Evolutionary conservation across 495 filamentous ascomycete species (phyloP), one percentile per base, ranked within the genome.

Genomic region (Talaromyces liani): DNA sequence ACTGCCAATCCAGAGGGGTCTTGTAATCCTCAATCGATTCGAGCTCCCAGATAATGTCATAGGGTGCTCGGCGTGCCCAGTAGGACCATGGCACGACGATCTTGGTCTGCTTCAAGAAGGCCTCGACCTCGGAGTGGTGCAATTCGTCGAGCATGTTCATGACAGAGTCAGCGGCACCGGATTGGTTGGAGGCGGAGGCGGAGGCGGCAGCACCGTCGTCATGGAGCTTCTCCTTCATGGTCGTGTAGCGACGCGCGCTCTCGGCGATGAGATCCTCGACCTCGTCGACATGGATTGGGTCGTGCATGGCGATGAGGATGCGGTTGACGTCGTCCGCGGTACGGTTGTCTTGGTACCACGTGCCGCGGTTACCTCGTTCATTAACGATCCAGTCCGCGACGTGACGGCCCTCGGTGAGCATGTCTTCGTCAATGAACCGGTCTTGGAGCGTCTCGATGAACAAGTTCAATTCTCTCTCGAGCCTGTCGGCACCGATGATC

Each of bases 41-140:
- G 6, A 59, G 31, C 31, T 59, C 57, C 57, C 57, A 59, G 57
- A 59, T 59, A 22, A 59, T 22, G 22, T 59, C 57, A 8, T 29
- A 20, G 14, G 57, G 57, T 1, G 29, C 57, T 22, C 57, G 57
- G 7, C 18, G 31, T 36, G 6, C 12, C 57, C 57, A 59, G 57
- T 59, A 59, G 16, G 57, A 39, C 57, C n/a, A 36, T n/a, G 57
- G 57, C 57, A 59, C 34, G 57, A 39, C 57, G 14, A 59, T n/a
- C 14, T 59, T 29, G 4, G 27, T 59, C 8, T 18, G 18, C 5
- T 49, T 49, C 45, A 49, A 20, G 45, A 49, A 49, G n/a, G n/a
- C 18, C n/a, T 49, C 45, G 18, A 49, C 45, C 45, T 49, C 45
- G 45, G 45, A 49, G 57, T 59, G 34, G 31, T 59, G 57, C 16